phyloP scores from a whole-genome alignment of 1,139 yeast genomes.

The Saccharomycopsis crataegensis region DNA sequence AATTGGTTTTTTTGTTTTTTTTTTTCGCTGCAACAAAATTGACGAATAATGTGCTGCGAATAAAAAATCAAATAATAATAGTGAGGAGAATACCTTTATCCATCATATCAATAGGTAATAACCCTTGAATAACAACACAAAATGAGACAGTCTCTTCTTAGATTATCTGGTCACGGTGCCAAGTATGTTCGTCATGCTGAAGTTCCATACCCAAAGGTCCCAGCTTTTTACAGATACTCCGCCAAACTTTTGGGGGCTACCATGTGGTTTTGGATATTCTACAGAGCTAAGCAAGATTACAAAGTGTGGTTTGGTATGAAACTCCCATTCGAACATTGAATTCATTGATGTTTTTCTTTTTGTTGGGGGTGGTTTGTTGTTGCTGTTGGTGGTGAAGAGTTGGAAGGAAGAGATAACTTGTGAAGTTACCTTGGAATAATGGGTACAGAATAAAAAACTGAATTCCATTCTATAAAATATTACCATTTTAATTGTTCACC shows the following conservation, averaged over 20 bases:
- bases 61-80: no score
- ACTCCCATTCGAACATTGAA: slow-evolving; percentile 19
- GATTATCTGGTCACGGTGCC: slow-evolving; percentile 32
- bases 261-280: slow-evolving; percentile 83
- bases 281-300: slow-evolving; percentile 68
- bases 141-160: slow-evolving; percentile 18
- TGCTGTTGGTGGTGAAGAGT: background rate
- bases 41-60: background rate
- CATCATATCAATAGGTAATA: background rate
- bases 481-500: no score
- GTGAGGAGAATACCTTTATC: no score
- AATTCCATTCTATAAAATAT: no score
- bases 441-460: no score
- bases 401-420: background rate
- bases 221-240: slow-evolving; percentile 47
- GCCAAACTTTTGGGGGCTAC: slow-evolving; percentile 69
- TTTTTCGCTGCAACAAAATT: background rate
- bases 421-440: no score
- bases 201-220: slow-evolving; percentile 48
- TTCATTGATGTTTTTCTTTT: no score
- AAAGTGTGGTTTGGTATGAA: slow-evolving; percentile 43
- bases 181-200: slow-evolving; percentile 48
- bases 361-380: no score
- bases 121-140: background rate
- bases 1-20: background rate